Base-by-base conservation (phyloP, 148 eudicot genomes). In the Camellia lanceoleosa region DNA sequence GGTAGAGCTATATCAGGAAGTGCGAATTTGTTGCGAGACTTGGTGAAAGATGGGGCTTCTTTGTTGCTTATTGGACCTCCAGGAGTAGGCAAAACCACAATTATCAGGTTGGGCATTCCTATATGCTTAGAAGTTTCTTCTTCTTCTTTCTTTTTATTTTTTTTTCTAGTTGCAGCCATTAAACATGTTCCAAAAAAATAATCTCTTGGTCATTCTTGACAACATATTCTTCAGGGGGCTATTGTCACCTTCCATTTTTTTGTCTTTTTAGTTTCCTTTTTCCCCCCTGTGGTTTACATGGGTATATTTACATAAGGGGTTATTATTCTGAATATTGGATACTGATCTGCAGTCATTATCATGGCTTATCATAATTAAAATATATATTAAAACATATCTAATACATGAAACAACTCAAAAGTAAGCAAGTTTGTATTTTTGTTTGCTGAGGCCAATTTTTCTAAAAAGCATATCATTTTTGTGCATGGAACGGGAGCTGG, bases 21-120 rank as follows among this genome's bases (percentile, higher is more conserved):
- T 86, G 99, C 99, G 76, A 91, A 92, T 86, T 84, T 89, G 60
- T 80, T 96, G 85, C 87, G 91, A 68, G 98, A 96, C 83, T 88
- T 96, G 88, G 89, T 96, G 58, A 84, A 90, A 81, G 94, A 91
- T 84, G 99, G 99, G 68, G 97, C 92, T 85, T 96, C 99, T 20
- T 82, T 96, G 84, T 86, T 96, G 87, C 92, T 96, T 67, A 96
- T 96, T 82, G 99, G 99, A 58, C 99, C 99, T 87, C 99, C 99
- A 5, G 99, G 99, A 80, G 99, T 96, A 74, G 99, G 99, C 51
- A 96, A 96, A 86, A 96, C 99, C 56, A 96, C 99, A 20, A 87
- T 96, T 75, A 96, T 96, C 85, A 93, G 99, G 99, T 93, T 46
- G 68, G 84, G 66, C 56, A 43, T 68, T 68, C 12, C 23, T n/a